Conservation (phyloP, 2,329 filamentous ascomycete genomes). For the Salinomyces thailandicus region DNA sequence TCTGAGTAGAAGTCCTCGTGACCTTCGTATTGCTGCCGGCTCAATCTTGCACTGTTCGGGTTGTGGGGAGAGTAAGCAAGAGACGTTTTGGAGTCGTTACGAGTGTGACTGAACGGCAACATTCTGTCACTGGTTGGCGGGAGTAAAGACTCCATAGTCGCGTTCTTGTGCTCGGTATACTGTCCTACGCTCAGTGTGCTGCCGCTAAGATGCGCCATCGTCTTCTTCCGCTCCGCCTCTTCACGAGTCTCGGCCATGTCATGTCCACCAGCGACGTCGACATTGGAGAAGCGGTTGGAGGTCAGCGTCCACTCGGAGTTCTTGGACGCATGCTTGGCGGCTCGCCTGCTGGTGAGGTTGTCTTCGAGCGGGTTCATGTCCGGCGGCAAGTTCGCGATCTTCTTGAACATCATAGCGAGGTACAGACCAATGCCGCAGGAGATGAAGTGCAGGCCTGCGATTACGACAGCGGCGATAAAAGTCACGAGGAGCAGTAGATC, state of each 20-base stretch:
- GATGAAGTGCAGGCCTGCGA: conserved; percentile 58
- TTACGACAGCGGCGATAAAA: conserved; percentile 56
- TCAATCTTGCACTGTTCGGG: conserved; percentile 43
- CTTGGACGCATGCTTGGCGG: conserved; percentile 62
- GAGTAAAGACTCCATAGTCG: conserved; percentile 18
- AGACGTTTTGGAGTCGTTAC: conserved; percentile 52
- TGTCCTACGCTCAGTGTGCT: conserved; percentile 31
- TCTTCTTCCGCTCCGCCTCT: conserved; percentile 35
- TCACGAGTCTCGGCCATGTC: conserved; percentile 32
- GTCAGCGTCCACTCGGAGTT: conserved; percentile 45
- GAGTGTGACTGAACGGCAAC: conserved; percentile 73
- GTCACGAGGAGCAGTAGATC: conserved; percentile 51
- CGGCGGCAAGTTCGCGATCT: conserved; percentile 71
- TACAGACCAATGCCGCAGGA: conserved; percentile 64
- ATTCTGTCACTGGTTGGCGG: conserved; percentile 35
- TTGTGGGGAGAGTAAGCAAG: conserved; percentile 42
- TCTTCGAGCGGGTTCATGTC: conserved; percentile 93
- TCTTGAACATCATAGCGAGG: conserved; percentile 67
- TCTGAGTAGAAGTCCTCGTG: conserved; percentile 30
- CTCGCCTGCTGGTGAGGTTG: conserved; percentile 52
- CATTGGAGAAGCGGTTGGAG: conserved; percentile 25
- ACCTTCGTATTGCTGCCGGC: conserved; percentile 43
- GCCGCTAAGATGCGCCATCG: conserved; percentile 41
- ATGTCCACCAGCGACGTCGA: conserved; percentile 12
- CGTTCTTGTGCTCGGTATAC: conserved; percentile 9